phyloP scores from a whole-genome alignment of 225 moss, liverwort and hornwort genomes.

The Thuidium tamariscinum region DNA sequence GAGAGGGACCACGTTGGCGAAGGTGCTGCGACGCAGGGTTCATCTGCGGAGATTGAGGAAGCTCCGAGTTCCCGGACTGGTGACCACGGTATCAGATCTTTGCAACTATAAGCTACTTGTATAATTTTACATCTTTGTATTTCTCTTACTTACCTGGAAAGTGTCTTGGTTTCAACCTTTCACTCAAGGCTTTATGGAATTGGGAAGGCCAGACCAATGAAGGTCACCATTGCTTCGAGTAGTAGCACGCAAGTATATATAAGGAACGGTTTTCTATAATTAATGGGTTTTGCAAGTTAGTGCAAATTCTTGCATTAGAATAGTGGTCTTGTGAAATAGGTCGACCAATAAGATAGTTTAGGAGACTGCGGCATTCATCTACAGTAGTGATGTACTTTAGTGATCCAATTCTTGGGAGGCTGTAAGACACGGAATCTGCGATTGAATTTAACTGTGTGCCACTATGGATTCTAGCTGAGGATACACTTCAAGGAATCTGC shows the following conservation, averaged over 20 bases:
- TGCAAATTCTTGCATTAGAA: not conserved
- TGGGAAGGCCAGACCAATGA: too few relatives aligned
- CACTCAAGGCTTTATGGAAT: not conserved
- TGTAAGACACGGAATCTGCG: not conserved
- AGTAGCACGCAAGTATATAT: not conserved
- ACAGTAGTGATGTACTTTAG: not conserved
- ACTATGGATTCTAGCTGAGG: not conserved
- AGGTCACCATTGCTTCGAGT: not conserved
- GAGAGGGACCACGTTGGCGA: not conserved
- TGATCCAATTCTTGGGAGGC: not conserved
- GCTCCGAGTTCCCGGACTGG: not conserved
- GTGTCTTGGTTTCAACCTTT: not conserved
- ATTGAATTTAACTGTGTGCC: not conserved
- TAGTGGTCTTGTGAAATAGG: not conserved
- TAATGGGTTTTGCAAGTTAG: not conserved
- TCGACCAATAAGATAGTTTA: not conserved
- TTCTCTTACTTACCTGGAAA: not conserved
- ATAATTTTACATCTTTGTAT: not conserved
- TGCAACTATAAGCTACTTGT: not conserved
- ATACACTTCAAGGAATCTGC: not conserved
- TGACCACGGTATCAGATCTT: slow-evolving; percentile 3
- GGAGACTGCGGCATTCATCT: not conserved
- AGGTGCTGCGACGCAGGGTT: not conserved
- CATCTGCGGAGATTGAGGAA: not conserved
- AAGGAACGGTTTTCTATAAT: too few relatives aligned